A percentile compares a stretch with the other conserved stretches of the same genome.
These are phyloP conservation scores for Fusarium sp. DNA, from an alignment of 2,329 filamentous ascomycete species.

Conservation along the genomic window DNA sequence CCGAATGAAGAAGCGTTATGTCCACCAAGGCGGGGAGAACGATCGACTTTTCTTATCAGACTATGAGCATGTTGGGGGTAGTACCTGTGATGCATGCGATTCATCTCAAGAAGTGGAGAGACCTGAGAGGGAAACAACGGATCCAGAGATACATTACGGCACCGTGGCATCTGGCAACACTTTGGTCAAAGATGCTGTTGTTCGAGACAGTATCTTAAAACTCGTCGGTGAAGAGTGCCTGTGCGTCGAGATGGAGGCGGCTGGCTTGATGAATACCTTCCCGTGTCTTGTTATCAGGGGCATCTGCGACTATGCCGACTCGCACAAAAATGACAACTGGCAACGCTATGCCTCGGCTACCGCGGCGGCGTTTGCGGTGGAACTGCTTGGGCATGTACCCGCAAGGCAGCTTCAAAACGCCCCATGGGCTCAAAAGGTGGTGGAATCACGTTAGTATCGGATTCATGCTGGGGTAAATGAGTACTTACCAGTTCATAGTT, in stretches of 20 bases:
- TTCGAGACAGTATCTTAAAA: neutral
- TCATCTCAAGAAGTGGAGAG: neutral
- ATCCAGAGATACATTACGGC: conserved; percentile 38
- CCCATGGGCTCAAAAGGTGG: too few species aligned
- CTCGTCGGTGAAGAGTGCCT: neutral
- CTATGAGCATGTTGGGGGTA: neutral
- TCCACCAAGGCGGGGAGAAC: neutral
- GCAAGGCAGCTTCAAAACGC: too few species aligned
- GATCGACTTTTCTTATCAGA: neutral
- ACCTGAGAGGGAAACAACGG: neutral
- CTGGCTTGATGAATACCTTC: neutral
- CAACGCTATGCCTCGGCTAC: neutral
- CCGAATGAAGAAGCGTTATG: neutral
- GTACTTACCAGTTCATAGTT: too few species aligned
- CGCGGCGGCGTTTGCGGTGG: neutral
- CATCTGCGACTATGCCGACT: neutral
- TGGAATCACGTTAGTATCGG: too few species aligned
- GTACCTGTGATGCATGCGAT: neutral
- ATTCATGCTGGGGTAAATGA: too few species aligned
- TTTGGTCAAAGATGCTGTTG: conserved; percentile 25
- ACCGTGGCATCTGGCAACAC: conserved; percentile 41
- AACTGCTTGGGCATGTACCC: neutral
- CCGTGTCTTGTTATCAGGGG: neutral
- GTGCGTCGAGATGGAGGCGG: neutral
- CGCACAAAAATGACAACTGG: neutral